Conservation (phyloP, 371 early-diverging fungal genomes). For the Globomyces sp. region DNA sequence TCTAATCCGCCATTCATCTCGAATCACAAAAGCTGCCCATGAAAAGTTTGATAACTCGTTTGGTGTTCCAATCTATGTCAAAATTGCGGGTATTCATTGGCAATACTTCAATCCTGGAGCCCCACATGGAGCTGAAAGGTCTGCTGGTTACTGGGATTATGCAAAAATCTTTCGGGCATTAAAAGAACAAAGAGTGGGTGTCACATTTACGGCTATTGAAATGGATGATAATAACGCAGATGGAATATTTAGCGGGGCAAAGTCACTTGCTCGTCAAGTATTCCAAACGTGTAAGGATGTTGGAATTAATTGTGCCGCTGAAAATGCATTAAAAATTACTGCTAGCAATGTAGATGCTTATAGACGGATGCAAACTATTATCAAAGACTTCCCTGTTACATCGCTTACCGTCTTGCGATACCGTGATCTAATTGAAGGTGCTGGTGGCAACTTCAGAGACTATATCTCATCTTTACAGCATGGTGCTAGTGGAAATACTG, state of each 20-base stretch:
- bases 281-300: not conserved
- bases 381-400: conserved; percentile 6
- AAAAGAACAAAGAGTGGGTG: conserved; percentile 7
- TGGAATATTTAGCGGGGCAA: conserved; percentile 18
- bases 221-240: conserved; percentile 12
- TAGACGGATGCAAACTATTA: conserved; percentile 13
- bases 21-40: conserved; percentile 11
- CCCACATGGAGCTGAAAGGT: conserved; percentile 17
- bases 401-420: conserved; percentile 15
- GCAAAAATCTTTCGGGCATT: not conserved
- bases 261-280: conserved; percentile 12
- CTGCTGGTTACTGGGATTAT: conserved; percentile 24
- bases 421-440: conserved; percentile 8
- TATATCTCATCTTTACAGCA: not conserved
- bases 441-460: not conserved
- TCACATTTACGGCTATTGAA: conserved; percentile 22
- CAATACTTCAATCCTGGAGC: conserved; percentile 15
- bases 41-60: conserved; percentile 9
- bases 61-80: conserved; percentile 14
- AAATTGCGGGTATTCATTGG: conserved; percentile 23
- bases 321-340: conserved; percentile 17
- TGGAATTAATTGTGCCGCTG: conserved; percentile 13
- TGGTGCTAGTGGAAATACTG: not conserved
- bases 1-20: not conserved
- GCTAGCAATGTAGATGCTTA: conserved; percentile 1